Percentiles rank a stretch among this genome's conserved stretches.
These are phyloP conservation scores for Lachnellula hyalina DNA, from an alignment of 2,329 filamentous ascomycete species.

Conservation along the genomic window DNA sequence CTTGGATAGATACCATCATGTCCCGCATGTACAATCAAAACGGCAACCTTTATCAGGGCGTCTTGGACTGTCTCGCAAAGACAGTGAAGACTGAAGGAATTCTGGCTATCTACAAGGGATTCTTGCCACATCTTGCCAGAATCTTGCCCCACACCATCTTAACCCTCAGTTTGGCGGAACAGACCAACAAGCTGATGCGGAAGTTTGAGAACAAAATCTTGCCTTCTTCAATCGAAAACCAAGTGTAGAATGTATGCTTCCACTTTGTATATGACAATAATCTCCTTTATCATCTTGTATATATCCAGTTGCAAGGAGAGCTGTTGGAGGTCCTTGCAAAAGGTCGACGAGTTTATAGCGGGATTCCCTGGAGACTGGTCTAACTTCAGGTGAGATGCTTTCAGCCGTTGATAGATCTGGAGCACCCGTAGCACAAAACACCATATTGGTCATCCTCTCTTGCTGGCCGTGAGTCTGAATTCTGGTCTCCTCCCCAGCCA, in stretches of 20 bases:
- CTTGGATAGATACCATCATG: constrained; percentile 80
- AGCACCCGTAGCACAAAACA: constrained; percentile 68
- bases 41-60: constrained; percentile 89
- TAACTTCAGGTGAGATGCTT: constrained; percentile 5
- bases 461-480: constrained; percentile 23
- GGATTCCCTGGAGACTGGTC: not conserved
- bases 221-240: constrained; percentile 32
- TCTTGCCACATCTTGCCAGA: constrained; percentile 86
- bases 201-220: constrained; percentile 63
- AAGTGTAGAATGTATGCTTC: constrained; percentile 15
- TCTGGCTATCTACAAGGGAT: constrained; percentile 95
- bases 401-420: constrained; percentile 55
- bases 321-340: constrained; percentile 9
- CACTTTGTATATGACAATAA: constrained; percentile 4
- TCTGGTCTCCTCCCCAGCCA: constrained; percentile 54
- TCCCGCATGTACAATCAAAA: constrained; percentile 98
- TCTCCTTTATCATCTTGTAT: constrained; percentile 14
- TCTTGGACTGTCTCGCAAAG: constrained; percentile 87
- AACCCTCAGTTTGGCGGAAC: constrained; percentile 88
- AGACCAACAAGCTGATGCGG: constrained; percentile 89
- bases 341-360: not conserved
- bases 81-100: constrained; percentile 88
- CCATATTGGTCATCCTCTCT: constrained; percentile 27
- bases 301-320: constrained; percentile 19
- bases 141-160: constrained; percentile 95